Evolutionary conservation across 2,329 filamentous ascomycete genomes (phyloP), one percentile per base, ranked within the genome.

Genomic region (Sclerotinia subarctica): DNA sequence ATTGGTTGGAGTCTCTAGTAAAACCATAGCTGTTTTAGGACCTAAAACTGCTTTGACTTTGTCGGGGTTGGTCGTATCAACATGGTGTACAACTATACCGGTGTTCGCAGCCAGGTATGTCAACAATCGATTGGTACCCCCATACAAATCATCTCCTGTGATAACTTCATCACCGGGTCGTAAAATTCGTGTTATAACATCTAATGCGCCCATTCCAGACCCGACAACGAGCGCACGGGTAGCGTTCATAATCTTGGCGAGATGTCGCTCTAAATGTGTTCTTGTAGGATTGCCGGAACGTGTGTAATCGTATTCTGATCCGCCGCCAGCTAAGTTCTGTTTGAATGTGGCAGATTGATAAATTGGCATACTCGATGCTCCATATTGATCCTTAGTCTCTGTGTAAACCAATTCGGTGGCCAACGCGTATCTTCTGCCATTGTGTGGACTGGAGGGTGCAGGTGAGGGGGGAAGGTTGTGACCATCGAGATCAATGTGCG

Each of bases 301-400:
- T 69, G 95, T 98, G 83, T 99, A 99, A 82, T 99, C 95, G 80
- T 98, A 99, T 80, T 98, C 94, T 77, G 87, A 83, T 69, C 92
- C 93, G 69, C 92, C 93, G 57, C 81, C 85, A 71, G 91, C 90
- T 24, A 90, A 92, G 29, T 86, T 87, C 81, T 98, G 95, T 82
- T 99, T 99, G 84, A 99, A 99, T 49, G 95, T 99, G 60, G 95
- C 96, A 60, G 93, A 96, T 85, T 97, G 95, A 80, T 99, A 99
- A 77, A 99, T 98, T 66, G 95, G 95, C 75, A 96, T 90, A 79
- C 94, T 98, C 74, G 93, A 97, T 68, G 95, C 88, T 77, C 96
- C 96, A 83, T 98, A 97, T 82, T 99, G 95, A 80, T 99, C 95
- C 80, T 90, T 95, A 78, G 90, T 89, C 75, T 99, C 95, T 64